Percentiles rank a stretch among this genome's conserved stretches.
Conservation (phyloP, 352 stramenopile species). For the Globisporangium okanoganense region DNA sequence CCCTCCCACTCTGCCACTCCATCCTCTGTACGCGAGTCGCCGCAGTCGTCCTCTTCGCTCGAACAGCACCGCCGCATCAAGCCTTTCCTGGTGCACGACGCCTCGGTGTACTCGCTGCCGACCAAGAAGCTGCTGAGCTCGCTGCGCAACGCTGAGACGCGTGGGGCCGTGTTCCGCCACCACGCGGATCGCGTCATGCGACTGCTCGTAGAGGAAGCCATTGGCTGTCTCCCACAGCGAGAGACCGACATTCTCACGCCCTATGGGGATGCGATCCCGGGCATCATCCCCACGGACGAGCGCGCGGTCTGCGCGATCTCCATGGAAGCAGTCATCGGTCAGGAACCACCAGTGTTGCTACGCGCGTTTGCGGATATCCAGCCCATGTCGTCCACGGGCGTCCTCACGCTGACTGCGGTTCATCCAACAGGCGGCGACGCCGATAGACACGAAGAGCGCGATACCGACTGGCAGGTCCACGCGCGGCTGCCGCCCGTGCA, state of each 20-base stretch:
- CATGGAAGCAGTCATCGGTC: constrained; percentile 15
- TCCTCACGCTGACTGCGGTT: constrained; percentile 8
- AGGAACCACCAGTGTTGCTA: constrained; percentile 15
- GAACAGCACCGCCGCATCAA: neutral
- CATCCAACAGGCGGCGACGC: neutral
- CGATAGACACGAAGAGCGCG: neutral
- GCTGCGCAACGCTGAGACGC: constrained; percentile 18
- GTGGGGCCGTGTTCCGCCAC: constrained; percentile 23
- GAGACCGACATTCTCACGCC: constrained; percentile 13
- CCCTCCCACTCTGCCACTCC: neutral
- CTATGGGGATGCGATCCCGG: constrained; percentile 10
- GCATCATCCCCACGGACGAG: constrained; percentile 15
- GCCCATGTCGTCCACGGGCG: constrained; percentile 16
- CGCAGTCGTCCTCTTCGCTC: neutral
- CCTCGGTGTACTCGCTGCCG: constrained; percentile 19
- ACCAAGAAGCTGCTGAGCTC: constrained; percentile 23
- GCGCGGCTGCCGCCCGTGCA: constrained; percentile 27
- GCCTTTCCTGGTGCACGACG: constrained; percentile 29
- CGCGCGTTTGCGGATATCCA: constrained; percentile 24
- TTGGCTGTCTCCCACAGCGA: constrained; percentile 23
- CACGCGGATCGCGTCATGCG: constrained; percentile 25
- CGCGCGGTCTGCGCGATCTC: constrained; percentile 22
- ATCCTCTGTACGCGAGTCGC: neutral
- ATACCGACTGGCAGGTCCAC: constrained; percentile 15
- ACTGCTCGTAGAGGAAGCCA: constrained; percentile 33